phyloP scores from a whole-genome alignment of 345 rosid genomes.

The Gynandropsis gynandra region DNA sequence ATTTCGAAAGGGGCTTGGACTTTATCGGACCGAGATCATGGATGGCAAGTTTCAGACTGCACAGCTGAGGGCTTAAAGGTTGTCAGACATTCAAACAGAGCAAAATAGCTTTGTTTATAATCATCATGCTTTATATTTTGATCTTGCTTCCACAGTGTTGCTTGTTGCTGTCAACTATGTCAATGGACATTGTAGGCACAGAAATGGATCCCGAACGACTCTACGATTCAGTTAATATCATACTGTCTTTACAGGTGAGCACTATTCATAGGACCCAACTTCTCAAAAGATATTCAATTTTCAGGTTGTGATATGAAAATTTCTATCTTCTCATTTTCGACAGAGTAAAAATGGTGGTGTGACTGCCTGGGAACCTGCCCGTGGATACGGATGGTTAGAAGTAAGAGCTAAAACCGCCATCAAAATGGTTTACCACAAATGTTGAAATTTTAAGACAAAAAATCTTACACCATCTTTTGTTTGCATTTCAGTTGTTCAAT shows the following conservation, averaged over 20 bases:
- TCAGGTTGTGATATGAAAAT: background rate
- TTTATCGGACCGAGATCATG: conserved; percentile 56
- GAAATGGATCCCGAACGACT: conserved; percentile 38
- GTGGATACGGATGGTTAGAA: conserved; percentile 46
- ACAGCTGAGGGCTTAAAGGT: conserved; percentile 68
- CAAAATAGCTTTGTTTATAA: background rate
- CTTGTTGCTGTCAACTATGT: conserved; percentile 56
- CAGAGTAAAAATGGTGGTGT: conserved; percentile 63
- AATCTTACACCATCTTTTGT: background rate
- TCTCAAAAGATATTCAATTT: background rate
- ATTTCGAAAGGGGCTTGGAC: conserved; percentile 65
- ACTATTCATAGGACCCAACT: background rate
- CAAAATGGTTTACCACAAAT: background rate
- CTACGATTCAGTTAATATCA: conserved; percentile 51
- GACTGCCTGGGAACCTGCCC: conserved; percentile 57
- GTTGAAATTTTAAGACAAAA: too few relatives aligned
- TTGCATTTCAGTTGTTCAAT: conserved; percentile 34
- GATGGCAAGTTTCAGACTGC: conserved; percentile 73
- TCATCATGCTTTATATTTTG: too few relatives aligned
- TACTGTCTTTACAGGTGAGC: conserved; percentile 54
- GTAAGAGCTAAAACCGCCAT: conserved; percentile 16
- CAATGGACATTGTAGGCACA: conserved; percentile 57
- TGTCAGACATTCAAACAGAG: background rate
- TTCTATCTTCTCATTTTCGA: background rate
- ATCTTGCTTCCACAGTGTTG: conserved; percentile 43